phyloP scores from a whole-genome alignment of 306 rosid species.

The Chamaecrista fasciculata region DNA sequence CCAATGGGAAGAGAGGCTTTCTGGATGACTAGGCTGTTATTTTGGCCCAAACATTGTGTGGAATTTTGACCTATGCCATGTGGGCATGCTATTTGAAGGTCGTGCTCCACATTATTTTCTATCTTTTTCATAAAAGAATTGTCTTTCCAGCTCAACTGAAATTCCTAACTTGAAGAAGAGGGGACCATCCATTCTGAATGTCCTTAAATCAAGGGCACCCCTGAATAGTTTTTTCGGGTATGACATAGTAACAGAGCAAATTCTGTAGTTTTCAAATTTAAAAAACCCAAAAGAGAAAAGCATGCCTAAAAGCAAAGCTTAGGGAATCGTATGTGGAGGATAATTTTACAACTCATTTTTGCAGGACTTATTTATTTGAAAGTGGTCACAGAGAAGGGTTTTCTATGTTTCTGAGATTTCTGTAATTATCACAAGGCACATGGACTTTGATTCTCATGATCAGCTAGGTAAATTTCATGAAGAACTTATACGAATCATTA shows the following conservation, averaged over 20 bases:
- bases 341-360: slow-evolving; percentile 30
- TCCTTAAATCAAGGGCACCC: slow-evolving; percentile 36
- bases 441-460: slow-evolving; percentile 37
- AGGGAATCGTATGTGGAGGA: background rate
- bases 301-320: slow-evolving; percentile 18
- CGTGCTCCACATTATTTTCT: slow-evolving; percentile 34
- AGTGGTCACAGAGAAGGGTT: slow-evolving; percentile 8
- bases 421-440: slow-evolving; percentile 50
- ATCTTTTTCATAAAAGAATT: slow-evolving; percentile 16
- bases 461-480: slow-evolving; percentile 28
- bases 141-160: slow-evolving; percentile 38
- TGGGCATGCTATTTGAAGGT: slow-evolving; percentile 39
- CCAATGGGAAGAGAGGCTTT: slow-evolving; percentile 32
- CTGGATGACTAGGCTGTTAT: slow-evolving; percentile 33
- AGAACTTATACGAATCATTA: slow-evolving; percentile 29
- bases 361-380: slow-evolving; percentile 17
- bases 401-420: slow-evolving; percentile 24
- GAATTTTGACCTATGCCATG: slow-evolving; percentile 41
- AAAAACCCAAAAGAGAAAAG: background rate
- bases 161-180: slow-evolving; percentile 28
- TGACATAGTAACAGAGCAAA: slow-evolving; percentile 13
- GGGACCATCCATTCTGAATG: slow-evolving; percentile 40
- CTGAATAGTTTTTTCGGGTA: background rate
- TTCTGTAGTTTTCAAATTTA: slow-evolving; percentile 11
- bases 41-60: slow-evolving; percentile 28